phyloP scores from a whole-genome alignment of 2,329 filamentous ascomycete genomes.

The Fusarium buxicola region DNA sequence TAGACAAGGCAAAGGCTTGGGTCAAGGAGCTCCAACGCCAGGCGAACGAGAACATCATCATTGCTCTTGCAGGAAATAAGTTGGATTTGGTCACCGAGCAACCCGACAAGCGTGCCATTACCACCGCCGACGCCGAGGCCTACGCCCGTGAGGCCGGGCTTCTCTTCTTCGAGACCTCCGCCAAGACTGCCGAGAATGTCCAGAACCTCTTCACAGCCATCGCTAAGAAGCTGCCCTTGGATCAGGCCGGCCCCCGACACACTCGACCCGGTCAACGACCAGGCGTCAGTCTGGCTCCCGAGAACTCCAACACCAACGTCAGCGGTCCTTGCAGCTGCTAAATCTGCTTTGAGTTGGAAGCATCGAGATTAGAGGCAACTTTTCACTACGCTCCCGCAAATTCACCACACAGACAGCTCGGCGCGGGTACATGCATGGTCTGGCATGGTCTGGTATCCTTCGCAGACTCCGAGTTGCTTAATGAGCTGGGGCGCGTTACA shows the following conservation, averaged over 20 bases:
- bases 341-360: constrained; percentile 34
- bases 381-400: constrained; percentile 37
- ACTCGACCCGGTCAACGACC: constrained; percentile 73
- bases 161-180: constrained; percentile 98
- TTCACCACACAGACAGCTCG: constrained; percentile 40
- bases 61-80: constrained; percentile 97
- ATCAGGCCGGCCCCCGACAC: constrained; percentile 93
- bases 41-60: constrained; percentile 99
- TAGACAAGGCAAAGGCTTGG: constrained; percentile 99
- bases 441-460: constrained; percentile 46
- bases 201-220: constrained; percentile 96
- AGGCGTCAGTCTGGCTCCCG: constrained; percentile 67
- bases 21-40: constrained; percentile 98
- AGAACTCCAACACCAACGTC: constrained; percentile 68
- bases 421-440: constrained; percentile 43
- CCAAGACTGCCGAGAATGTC: constrained; percentile 97
- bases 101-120: constrained; percentile 94
- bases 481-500: constrained; percentile 48
- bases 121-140: constrained; percentile 89
- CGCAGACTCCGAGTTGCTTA: constrained; percentile 42
- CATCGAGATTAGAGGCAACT: constrained; percentile 36
- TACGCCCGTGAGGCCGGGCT: constrained; percentile 94
- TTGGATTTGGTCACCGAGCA: constrained; percentile 94
- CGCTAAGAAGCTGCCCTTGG: constrained; percentile 95
- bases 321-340: constrained; percentile 69